phyloP scores from a whole-genome alignment of 768 basidiomycete species.

The Infundibulicybe gibba region DNA sequence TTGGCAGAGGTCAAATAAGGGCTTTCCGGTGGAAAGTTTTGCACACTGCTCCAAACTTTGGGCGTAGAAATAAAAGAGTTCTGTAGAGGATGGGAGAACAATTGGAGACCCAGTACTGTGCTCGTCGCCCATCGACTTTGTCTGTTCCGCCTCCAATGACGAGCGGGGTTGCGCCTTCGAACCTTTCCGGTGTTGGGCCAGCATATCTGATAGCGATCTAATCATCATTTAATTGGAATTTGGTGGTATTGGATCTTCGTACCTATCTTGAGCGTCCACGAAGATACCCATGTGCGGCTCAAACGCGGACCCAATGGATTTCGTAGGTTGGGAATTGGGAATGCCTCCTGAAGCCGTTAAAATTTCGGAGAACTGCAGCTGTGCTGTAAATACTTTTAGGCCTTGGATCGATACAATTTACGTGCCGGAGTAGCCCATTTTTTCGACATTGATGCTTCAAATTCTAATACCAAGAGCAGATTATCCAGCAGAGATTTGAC shows the following conservation, averaged over 20 bases:
- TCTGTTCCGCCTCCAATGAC: constrained; percentile 57
- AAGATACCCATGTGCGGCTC: constrained; percentile 92
- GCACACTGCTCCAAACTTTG: constrained; percentile 94
- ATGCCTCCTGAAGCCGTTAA: constrained; percentile 11
- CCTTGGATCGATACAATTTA: background rate
- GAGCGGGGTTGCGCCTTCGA: constrained; percentile 46
- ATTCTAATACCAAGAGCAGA: constrained; percentile 83
- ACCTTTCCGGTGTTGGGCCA: constrained; percentile 72
- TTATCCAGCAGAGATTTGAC: constrained; percentile 83
- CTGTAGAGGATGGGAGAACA: constrained; percentile 93
- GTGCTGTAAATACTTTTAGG: no score
- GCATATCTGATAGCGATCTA: constrained; percentile 89
- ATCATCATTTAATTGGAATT: background rate
- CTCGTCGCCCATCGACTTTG: constrained; percentile 33
- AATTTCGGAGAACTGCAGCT: no score
- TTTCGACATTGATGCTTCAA: constrained; percentile 76
- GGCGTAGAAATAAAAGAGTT: constrained; percentile 95
- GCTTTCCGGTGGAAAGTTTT: constrained; percentile 80
- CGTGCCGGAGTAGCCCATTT: constrained; percentile 77
- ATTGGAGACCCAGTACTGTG: constrained; percentile 45
- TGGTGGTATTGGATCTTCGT: constrained; percentile 11
- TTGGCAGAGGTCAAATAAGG: constrained; percentile 75
- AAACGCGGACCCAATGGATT: constrained; percentile 84
- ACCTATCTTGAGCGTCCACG: constrained; percentile 96
- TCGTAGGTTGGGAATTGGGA: constrained; percentile 48